Evolutionary conservation across 306 rosid species (phyloP).

Genomic region (Morella rubra): DNA sequence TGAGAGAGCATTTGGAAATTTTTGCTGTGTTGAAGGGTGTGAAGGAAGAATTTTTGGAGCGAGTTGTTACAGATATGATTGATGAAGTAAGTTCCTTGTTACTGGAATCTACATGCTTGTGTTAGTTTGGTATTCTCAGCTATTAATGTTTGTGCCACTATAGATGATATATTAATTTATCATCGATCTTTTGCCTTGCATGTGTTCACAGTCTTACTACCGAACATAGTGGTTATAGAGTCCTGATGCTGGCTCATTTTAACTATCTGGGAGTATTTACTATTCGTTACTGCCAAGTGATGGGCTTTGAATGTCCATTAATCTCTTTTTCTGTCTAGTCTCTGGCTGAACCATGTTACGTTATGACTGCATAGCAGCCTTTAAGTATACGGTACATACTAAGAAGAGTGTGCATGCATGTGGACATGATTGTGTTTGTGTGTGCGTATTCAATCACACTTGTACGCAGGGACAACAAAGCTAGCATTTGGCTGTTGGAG

Average conservation of each 20-base stretch:
- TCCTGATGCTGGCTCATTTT: not conserved
- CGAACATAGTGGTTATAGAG: not conserved
- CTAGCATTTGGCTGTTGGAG: too few species aligned
- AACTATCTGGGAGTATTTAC: not conserved
- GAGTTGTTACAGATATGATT: conserved; percentile 67
- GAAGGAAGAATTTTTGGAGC: conserved; percentile 60
- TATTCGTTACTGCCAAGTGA: not conserved
- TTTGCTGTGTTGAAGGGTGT: conserved; percentile 88
- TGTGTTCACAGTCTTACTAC: not conserved
- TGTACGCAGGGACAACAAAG: too few species aligned
- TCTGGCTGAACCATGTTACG: too few species aligned
- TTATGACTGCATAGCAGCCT: too few species aligned
- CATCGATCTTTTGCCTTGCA: not conserved
- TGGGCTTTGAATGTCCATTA: not conserved
- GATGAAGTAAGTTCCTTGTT: conserved; percentile 70
- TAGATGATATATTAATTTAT: not conserved
- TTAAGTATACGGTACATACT: too few species aligned
- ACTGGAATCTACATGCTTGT: conserved; percentile 12
- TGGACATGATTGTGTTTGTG: too few species aligned
- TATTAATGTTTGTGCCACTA: not conserved
- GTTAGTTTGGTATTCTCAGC: not conserved
- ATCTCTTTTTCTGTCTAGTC: not conserved
- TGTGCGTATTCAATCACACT: too few species aligned
- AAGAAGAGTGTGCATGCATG: too few species aligned
- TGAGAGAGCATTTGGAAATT: conserved; percentile 90